Evolutionary conservation across 2,329 filamentous ascomycete species (phyloP), one percentile per base, ranked within the genome.

Genomic region (Fusarium sp.): DNA sequence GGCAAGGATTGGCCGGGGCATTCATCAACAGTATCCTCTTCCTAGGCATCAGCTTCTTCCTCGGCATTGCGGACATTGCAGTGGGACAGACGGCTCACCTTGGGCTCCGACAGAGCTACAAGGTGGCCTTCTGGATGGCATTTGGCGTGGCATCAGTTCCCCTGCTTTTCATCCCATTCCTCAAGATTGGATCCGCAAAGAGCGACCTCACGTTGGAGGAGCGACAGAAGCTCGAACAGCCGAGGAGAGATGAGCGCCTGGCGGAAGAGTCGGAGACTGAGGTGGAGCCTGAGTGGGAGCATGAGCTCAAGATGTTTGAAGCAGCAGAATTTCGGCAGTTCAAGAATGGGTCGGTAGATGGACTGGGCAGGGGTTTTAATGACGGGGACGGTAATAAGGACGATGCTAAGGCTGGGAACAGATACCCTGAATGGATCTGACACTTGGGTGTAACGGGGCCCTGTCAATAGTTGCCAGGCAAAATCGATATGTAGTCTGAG

Each of bases 1-100:
- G 88, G 70, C 91, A 94, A 76, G 91, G 91, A 0, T 81, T 93
- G 2, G 92, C 91, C 0, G 92, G 91, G 3, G 90, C 90, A 0
- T 78, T 93, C 52, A 89, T 91, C 73, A 93, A 92, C 79, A 87
- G 87, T 25, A 81, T 91, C 2, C 78, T 93, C 11, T 90, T 92
- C 75, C 80, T 93, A 6, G 90, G 90, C 6, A 90, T 92, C 62
- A 90, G 90, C 3, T 82, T 93, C 33, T 87, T 89, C 74, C 85
- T 94, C 15, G 91, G 89, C 0, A 87, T 92, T 69, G 89, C 89
- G 6, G 91, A 93, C 77, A 87, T 93, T 14, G 81, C 81, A 4
- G 82, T 84, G n/a, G 84, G 85, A 0, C 71, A 80, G 43, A 81
- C 81, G 11, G 82, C 84, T 52, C 87, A 85, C 12, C 81, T 80